Percentiles rank a stretch among this genome's conserved stretches.
Conservation (phyloP, 2,329 filamentous ascomycete genomes). For the Phyllosticta citrichinensis region DNA sequence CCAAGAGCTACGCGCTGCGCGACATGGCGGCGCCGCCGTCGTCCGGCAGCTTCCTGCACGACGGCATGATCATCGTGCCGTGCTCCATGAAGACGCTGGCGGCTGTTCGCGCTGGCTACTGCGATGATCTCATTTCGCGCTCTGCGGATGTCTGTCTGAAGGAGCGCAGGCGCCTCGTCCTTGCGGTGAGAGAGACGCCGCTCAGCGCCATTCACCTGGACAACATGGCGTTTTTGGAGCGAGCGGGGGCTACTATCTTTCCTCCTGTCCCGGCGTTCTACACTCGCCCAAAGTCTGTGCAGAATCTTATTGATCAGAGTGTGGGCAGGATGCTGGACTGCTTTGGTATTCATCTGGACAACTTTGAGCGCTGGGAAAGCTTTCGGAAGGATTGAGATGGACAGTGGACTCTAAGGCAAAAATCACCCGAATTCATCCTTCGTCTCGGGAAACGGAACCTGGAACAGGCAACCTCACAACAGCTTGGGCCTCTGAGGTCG, state of each 20-base stretch:
- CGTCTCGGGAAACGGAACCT: no score
- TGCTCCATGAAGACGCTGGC: slow-evolving; percentile 43
- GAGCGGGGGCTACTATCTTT: slow-evolving; percentile 11
- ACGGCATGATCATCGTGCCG: slow-evolving; percentile 40
- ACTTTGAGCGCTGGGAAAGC: slow-evolving; percentile 32
- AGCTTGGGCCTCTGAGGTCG: no score
- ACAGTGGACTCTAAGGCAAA: not conserved
- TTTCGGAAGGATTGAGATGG: slow-evolving; percentile 5
- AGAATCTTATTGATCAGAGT: slow-evolving; percentile 28
- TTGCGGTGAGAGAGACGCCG: slow-evolving; percentile 37
- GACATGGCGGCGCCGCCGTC: slow-evolving; percentile 38
- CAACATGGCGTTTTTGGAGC: slow-evolving; percentile 31
- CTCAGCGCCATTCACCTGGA: slow-evolving; percentile 38
- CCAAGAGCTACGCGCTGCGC: slow-evolving; percentile 26
- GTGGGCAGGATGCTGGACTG: slow-evolving; percentile 39
- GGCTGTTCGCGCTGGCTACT: slow-evolving; percentile 31
- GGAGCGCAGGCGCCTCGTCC: slow-evolving; percentile 31
- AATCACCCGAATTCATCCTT: no score
- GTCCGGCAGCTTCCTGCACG: slow-evolving; percentile 34
- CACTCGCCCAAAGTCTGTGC: slow-evolving; percentile 11
- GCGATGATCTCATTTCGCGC: slow-evolving; percentile 37
- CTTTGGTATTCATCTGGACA: slow-evolving; percentile 32
- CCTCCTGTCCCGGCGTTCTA: slow-evolving; percentile 15
- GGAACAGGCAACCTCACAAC: no score
- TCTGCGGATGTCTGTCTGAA: slow-evolving; percentile 40